Base-by-base conservation (phyloP, 169 alveolate genomes). In the Cryptosporidium baileyi region DNA sequence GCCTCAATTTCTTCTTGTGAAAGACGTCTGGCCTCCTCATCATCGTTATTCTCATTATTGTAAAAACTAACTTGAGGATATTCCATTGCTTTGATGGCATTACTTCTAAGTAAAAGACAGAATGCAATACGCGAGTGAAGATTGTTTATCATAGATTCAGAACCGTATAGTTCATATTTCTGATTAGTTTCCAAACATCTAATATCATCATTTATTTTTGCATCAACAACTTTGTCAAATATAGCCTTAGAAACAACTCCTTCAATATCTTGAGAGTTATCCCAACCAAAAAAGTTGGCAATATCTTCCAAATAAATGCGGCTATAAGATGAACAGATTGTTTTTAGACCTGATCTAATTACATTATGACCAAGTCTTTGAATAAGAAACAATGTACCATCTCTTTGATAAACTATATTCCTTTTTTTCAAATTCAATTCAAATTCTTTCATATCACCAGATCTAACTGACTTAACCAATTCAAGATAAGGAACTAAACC, bases 221-320 rank as follows among this genome's bases (percentile, higher is more conserved):
- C 99, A 57, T 95, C 97, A 67, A 96, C 94, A 11, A 96, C 98
- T 47, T 98, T 97, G 85, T 96, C 99, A 80, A 95, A 93, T 51
- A 96, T 96, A 17, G 99, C 98, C 90, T 96, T 96, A 22, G 98
- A 94, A 24, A 96, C 95, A 61, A 96, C 95, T 59, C 96, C 93
- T 60, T 94, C 98, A 24, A 96, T 91, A 44, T 96, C 98, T 63
- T 94, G 93, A 32, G 94, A 92, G 40, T 94, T 91, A 19, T 95
- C 96, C 40, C 96, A 92, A 19, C 98, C 97, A 61, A 96, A 91
- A 90, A 95, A 93, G 38, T 91, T 80, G 36, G 96, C 95, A 3
- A 96, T 94, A 74, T 96, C 97, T 47, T 74, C 90, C 94, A 92
- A 82, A 34, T 96, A 90, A 24, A 97, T 96, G 59, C 96, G 91